Evolutionary conservation across 2,329 filamentous ascomycete genomes (phyloP).

Genomic region (Parascedosporium putredinis): DNA sequence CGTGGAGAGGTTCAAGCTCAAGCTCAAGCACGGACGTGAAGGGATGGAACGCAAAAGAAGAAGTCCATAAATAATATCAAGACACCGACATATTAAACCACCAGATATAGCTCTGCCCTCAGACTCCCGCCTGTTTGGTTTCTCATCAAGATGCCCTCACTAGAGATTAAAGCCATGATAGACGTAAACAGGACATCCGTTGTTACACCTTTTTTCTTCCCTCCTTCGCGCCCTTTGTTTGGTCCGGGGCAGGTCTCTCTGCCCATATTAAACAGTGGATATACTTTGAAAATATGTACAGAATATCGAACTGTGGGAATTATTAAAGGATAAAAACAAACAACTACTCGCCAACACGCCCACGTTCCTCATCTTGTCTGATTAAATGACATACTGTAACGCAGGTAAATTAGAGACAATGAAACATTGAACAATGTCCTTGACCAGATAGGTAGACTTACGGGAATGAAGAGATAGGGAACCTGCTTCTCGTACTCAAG

Average conservation of each 20-base stretch:
- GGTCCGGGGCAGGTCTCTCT: background rate
- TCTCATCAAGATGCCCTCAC: background rate
- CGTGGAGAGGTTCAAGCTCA: too few relatives aligned
- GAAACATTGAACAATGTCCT: background rate
- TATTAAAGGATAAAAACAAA: background rate
- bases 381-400: slow-evolving; percentile 6
- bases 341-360: background rate
- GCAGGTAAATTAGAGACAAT: background rate
- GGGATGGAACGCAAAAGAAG: too few relatives aligned
- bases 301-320: slow-evolving; percentile 6
- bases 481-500: slow-evolving; percentile 67
- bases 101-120: too few relatives aligned
- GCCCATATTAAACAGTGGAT: slow-evolving; percentile 5
- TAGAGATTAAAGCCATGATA: background rate
- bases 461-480: slow-evolving; percentile 76
- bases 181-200: too few relatives aligned
- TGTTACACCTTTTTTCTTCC: background rate
- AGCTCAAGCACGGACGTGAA: too few relatives aligned
- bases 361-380: background rate
- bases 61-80: too few relatives aligned
- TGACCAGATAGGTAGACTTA: slow-evolving; percentile 14
- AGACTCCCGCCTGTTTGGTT: too few relatives aligned
- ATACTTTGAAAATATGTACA: slow-evolving; percentile 8
- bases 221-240: background rate
- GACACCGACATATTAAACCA: too few relatives aligned